Percentiles rank a stretch among this genome's conserved stretches.
phyloP scores from a whole-genome alignment of 768 basidiomycete genomes.

The Lactarius quietus region DNA sequence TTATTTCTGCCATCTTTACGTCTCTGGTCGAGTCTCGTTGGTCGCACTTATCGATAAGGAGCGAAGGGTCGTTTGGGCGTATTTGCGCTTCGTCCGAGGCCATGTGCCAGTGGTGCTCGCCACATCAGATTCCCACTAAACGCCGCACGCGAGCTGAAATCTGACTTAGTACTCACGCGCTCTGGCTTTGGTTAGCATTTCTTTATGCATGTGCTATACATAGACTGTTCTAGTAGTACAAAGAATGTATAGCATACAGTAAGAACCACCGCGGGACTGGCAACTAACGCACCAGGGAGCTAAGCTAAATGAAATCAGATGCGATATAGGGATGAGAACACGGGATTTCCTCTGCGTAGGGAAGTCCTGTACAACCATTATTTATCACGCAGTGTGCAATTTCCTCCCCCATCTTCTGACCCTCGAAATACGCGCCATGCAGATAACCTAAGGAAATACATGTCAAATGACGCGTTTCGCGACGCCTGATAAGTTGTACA shows the following conservation, averaged over 20 bases:
- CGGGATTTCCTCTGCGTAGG: conserved; percentile 28
- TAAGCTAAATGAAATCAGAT: conserved; percentile 16
- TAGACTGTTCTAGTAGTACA: not conserved
- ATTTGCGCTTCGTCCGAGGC: conserved; percentile 5
- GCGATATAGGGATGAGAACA: conserved; percentile 28
- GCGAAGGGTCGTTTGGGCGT: conserved; percentile 6
- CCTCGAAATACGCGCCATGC: conserved; percentile 37
- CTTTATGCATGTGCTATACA: not conserved
- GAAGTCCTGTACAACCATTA: conserved; percentile 22
- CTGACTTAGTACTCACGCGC: not conserved
- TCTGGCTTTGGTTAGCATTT: not conserved
- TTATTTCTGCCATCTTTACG: conserved; percentile 32
- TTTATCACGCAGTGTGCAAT: conserved; percentile 31
- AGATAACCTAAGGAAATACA: conserved; percentile 29
- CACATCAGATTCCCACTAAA: not conserved
- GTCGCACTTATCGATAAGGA: not conserved
- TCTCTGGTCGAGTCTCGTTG: not conserved
- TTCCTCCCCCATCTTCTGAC: conserved; percentile 29
- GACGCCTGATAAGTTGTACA: conserved; percentile 6
- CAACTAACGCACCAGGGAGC: not conserved
- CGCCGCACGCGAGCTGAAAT: not conserved
- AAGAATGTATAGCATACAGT: not conserved
- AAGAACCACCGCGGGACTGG: not conserved
- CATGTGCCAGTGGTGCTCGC: not conserved
- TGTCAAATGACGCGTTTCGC: not conserved